These are phyloP conservation scores for Phalaenopsis hybrid DNA, from an alignment of 116 monocot genomes.

Conservation along the genomic window DNA sequence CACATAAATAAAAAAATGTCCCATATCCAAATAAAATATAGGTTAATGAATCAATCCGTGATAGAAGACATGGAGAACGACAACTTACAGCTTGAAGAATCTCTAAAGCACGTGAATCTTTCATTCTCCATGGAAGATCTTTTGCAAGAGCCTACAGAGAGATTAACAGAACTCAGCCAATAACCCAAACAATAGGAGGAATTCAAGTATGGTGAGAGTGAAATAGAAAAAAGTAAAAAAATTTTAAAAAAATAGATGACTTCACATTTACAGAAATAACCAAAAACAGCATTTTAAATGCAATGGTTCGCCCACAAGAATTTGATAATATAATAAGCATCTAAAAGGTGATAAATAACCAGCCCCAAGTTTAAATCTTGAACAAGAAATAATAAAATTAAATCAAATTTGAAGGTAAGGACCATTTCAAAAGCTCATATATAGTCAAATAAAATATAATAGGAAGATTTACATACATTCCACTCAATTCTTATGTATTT, in stretches of 20 bases:
- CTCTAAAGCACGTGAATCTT: slow-evolving; percentile 72
- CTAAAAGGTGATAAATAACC: background rate
- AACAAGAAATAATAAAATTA: background rate
- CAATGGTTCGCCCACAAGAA: background rate
- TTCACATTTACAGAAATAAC: background rate
- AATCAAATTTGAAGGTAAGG: background rate
- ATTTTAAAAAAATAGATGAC: background rate
- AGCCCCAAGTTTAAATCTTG: background rate
- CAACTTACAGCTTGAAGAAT: slow-evolving; percentile 88
- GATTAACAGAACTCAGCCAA: background rate
- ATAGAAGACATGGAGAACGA: background rate
- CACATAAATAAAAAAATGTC: background rate
- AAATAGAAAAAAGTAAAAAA: background rate
- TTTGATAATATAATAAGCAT: background rate
- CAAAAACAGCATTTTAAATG: background rate
- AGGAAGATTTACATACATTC: too few relatives aligned
- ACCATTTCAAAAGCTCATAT: background rate
- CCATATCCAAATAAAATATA: slow-evolving; percentile 1
- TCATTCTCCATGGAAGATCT: slow-evolving; percentile 93
- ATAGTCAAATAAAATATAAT: background rate
- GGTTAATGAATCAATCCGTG: background rate
- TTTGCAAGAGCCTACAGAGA: slow-evolving; percentile 78
- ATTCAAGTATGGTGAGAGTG: background rate
- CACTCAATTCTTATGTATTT: too few relatives aligned
- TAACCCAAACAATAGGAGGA: background rate